A percentile compares a stretch with the other conserved stretches of the same genome.
Evolutionary conservation across 495 filamentous ascomycete genomes (phyloP).

Genomic region (Xylaria acuta): DNA sequence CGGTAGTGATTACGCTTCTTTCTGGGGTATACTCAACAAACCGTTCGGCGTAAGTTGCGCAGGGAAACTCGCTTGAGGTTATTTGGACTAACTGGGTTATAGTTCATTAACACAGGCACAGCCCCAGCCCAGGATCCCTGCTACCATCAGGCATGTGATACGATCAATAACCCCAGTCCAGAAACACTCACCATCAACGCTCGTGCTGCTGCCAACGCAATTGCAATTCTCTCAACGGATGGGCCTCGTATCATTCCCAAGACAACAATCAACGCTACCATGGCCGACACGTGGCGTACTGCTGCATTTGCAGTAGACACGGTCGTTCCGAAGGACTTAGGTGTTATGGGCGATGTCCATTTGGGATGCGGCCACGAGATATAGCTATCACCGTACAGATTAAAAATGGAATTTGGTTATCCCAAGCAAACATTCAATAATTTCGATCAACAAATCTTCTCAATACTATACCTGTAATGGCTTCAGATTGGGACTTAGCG

Average conservation of each 20-base stretch:
- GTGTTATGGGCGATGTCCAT: neutral
- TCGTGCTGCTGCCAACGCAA: slow-evolving; percentile 50
- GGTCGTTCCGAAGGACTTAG: neutral
- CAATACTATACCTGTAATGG: too few species aligned
- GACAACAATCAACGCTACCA: slow-evolving; percentile 31
- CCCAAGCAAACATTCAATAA: neutral
- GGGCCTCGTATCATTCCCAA: slow-evolving; percentile 50
- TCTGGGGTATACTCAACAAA: slow-evolving; percentile 42
- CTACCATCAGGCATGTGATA: slow-evolving; percentile 54
- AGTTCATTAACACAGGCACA: slow-evolving; percentile 43
- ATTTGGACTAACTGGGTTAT: neutral
- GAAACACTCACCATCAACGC: slow-evolving; percentile 49
- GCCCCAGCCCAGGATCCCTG: slow-evolving; percentile 50
- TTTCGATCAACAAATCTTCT: neutral
- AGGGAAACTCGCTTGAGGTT: slow-evolving; percentile 21
- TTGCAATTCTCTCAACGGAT: slow-evolving; percentile 45
- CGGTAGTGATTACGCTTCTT: slow-evolving; percentile 52
- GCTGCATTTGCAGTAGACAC: neutral
- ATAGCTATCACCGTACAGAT: neutral
- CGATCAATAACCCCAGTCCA: slow-evolving; percentile 46
- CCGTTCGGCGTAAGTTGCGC: slow-evolving; percentile 35
- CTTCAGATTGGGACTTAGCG: too few species aligned
- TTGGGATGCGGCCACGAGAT: slow-evolving; percentile 14
- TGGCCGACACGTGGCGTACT: neutral
- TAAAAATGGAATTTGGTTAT: neutral